These are phyloP conservation scores for Phytophthora hybrid DNA, from an alignment of 352 stramenopile genomes.

Conservation along the genomic window DNA sequence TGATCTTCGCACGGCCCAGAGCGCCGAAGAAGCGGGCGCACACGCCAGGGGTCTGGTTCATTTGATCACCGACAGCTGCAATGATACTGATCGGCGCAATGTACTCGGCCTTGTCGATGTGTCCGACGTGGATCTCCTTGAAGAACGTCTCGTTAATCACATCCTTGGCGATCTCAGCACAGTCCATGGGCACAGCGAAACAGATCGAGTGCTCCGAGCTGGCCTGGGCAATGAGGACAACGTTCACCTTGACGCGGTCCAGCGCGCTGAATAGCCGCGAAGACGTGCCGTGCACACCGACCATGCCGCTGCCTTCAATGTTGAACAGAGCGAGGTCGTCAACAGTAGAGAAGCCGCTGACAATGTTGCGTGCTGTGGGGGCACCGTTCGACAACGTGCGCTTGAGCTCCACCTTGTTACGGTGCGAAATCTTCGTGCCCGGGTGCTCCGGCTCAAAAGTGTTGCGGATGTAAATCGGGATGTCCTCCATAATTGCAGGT, in stretches of 20 bases:
- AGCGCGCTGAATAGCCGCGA: constrained; percentile 94
- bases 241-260: constrained; percentile 93
- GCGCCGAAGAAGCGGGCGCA: constrained; percentile 95
- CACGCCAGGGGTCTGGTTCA: constrained; percentile 93
- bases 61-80: constrained; percentile 95
- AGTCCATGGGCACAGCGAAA: constrained; percentile 91
- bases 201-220: constrained; percentile 97
- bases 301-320: constrained; percentile 96
- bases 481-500: constrained; percentile 87
- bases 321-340: constrained; percentile 97
- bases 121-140: constrained; percentile 88
- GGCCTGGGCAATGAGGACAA: constrained; percentile 95
- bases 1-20: constrained; percentile 94
- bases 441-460: constrained; percentile 93
- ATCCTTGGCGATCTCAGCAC: constrained; percentile 71
- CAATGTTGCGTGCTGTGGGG: constrained; percentile 73
- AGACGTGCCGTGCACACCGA: constrained; percentile 94
- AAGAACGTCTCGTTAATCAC: constrained; percentile 88
- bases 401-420: constrained; percentile 65
- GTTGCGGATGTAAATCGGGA: constrained; percentile 98
- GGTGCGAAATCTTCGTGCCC: constrained; percentile 82
- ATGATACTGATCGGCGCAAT: constrained; percentile 94
- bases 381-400: constrained; percentile 68
- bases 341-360: constrained; percentile 93
- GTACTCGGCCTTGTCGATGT: constrained; percentile 87